Base-by-base conservation (phyloP, 192 early-diverging fungal species). In the Coemansia sp. region DNA sequence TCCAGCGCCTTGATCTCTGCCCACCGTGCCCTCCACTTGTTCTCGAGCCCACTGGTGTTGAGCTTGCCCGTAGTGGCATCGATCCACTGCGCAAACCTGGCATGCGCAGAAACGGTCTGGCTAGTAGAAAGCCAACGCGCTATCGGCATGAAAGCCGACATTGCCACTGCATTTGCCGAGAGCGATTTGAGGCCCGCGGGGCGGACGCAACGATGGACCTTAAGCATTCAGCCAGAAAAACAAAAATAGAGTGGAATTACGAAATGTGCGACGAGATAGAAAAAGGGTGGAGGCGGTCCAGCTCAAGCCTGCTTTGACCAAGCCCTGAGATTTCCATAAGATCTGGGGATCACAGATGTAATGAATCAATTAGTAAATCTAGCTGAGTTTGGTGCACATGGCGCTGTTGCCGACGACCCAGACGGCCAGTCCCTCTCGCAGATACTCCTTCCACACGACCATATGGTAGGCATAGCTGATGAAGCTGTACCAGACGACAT, bases 21-120 rank as follows among this genome's bases (percentile, higher is more conserved):
- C 79, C 79, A 82, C 43, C 75, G 74, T 16, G 38, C 37, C 59
- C 66, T 68, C 90, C 90, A 91, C 59, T 91, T 91, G 23, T 73
- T 26, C 68, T 91, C 90, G 5, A 91, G 83, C 9, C 48, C 77
- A 0, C 52, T 68, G 41, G 86, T 87, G 62, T 91, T 76, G 6
- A 88, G 66, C 31, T 68, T 82, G 23, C 75, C 79, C 0, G 69
- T 73, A 3, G 13, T 37, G 25, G n/a, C 21, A 41, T 81, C 74
- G 39, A 81, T 76, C 78, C 78, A 81, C 28, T 55, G 58, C 6
- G 66, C 35, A 33, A 81, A 81, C 58, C 33, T 62, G 14, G 70
- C 50, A 14, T 68, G 34, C 21, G 35, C 35, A 33, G 20, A 23
- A 13, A 41, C 48, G 37, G 35, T 35, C 33, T 41, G 18, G 16